Evolutionary conservation across 495 filamentous ascomycete genomes (phyloP).

Genomic region (Tuber borchii): DNA sequence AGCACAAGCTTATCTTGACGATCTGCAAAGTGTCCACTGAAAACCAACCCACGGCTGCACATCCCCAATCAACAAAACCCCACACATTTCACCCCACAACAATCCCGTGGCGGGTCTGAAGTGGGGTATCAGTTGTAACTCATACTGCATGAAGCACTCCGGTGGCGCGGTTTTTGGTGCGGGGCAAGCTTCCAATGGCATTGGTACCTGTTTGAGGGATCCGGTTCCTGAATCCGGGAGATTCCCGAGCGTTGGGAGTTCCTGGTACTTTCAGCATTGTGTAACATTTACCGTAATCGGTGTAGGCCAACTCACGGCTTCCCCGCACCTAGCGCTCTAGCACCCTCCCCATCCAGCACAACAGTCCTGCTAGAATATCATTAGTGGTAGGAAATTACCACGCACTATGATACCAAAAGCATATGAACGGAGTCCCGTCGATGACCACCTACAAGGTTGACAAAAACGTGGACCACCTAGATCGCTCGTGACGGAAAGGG

Average conservation of each 20-base stretch:
- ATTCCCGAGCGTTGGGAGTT: not conserved
- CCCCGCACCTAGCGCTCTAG: not conserved
- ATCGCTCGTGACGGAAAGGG: not conserved
- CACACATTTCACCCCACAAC: not conserved
- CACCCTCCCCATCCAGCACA: not conserved
- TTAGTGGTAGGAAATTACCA: not conserved
- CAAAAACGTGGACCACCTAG: not conserved
- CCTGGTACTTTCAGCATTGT: not conserved
- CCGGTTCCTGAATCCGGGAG: not conserved
- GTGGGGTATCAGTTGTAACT: not conserved
- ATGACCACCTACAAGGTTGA: slow-evolving; percentile 3
- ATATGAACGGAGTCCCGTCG: not conserved
- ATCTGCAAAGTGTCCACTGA: not conserved
- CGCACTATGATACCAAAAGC: not conserved
- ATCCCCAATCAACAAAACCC: not conserved
- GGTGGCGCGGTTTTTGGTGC: not conserved
- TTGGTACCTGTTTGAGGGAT: slow-evolving; percentile 1
- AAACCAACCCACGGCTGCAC: not conserved
- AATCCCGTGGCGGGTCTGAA: not conserved
- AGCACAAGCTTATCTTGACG: not conserved
- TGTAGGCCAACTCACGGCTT: not conserved
- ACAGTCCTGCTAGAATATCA: not conserved
- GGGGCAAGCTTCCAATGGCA: not conserved
- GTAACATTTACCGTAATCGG: not conserved
- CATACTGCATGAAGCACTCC: slow-evolving; percentile 1